These are phyloP conservation scores for Termitomyces sp. DNA, from an alignment of 768 basidiomycete genomes.

Conservation along the genomic window DNA sequence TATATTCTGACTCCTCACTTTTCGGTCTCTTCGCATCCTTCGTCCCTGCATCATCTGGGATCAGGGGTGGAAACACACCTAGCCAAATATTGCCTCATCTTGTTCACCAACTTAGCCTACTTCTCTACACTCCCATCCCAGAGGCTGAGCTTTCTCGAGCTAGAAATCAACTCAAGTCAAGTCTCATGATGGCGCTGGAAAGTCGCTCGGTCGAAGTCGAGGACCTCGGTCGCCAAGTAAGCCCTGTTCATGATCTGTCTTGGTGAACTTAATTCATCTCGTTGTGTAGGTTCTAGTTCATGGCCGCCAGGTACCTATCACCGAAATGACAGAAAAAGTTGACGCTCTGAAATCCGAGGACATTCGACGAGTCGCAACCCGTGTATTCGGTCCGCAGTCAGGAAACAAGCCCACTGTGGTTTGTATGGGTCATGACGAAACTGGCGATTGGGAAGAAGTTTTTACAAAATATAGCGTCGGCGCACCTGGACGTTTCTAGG, in stretches of 20 bases:
- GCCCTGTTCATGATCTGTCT: background rate
- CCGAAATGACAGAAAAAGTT: conserved; percentile 87
- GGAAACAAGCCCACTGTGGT: conserved; percentile 73
- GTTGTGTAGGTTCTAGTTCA: conserved; percentile 70
- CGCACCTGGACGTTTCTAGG: background rate
- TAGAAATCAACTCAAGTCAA: conserved; percentile 92
- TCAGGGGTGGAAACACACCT: conserved; percentile 56
- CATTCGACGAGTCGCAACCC: conserved; percentile 68
- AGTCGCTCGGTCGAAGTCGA: conserved; percentile 81
- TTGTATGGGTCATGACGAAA: conserved; percentile 76
- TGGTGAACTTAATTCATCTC: background rate
- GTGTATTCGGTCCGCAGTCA: conserved; percentile 63
- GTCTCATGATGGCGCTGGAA: conserved; percentile 92
- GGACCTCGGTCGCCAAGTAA: conserved; percentile 85
- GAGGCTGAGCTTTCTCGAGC: conserved; percentile 73
- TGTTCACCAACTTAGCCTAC: conserved; percentile 78
- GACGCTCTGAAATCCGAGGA: conserved; percentile 68
- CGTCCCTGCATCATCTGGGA: conserved; percentile 52
- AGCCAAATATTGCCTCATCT: conserved; percentile 77
- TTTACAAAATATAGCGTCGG: conserved; percentile 68
- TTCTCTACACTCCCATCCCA: conserved; percentile 67
- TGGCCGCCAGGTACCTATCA: conserved; percentile 75
- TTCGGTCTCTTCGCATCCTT: conserved; percentile 91
- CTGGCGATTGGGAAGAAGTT: conserved; percentile 56
- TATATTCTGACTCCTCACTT: conserved; percentile 89